Percentiles rank a stretch among this genome's conserved stretches.
Evolutionary conservation across 331 rosid genomes (phyloP).

Genomic region (Malus hybrid): DNA sequence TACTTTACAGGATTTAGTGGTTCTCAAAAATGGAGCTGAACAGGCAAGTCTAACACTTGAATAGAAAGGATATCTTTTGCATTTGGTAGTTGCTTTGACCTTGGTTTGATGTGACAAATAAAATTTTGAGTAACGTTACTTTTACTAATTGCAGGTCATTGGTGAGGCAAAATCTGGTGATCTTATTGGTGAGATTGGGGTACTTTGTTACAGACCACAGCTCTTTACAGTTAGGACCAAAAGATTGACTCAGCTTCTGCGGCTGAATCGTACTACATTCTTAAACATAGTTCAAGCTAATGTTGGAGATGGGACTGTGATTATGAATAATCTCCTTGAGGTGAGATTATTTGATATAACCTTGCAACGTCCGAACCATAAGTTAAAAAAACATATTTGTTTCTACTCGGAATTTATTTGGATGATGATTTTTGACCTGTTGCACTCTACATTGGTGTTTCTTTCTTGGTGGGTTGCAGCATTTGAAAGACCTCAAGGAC

Average conservation of each 20-base stretch:
- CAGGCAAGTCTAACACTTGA: slow-evolving; percentile 44
- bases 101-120: background rate
- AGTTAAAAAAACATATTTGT: background rate
- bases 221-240: slow-evolving; percentile 81
- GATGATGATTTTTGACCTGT: background rate
- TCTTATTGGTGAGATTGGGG: slow-evolving; percentile 88
- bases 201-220: slow-evolving; percentile 90
- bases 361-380: background rate
- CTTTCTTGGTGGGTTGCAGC: slow-evolving; percentile 38
- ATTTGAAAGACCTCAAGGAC: slow-evolving; percentile 53
- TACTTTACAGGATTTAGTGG: slow-evolving; percentile 53
- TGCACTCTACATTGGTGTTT: background rate
- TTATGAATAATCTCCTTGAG: slow-evolving; percentile 94
- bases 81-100: background rate
- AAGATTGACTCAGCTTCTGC: slow-evolving; percentile 67
- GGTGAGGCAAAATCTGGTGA: slow-evolving; percentile 75
- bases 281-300: slow-evolving; percentile 79
- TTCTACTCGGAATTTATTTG: background rate
- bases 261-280: slow-evolving; percentile 74
- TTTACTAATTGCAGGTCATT: slow-evolving; percentile 38
- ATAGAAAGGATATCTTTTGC: background rate
- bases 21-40: slow-evolving; percentile 59
- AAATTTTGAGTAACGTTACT: slow-evolving; percentile 8
- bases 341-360: slow-evolving; percentile 27
- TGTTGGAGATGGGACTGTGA: slow-evolving; percentile 84